Conservation (phyloP, 2,329 filamentous ascomycete species). For the Neofusicoccum parvum region DNA sequence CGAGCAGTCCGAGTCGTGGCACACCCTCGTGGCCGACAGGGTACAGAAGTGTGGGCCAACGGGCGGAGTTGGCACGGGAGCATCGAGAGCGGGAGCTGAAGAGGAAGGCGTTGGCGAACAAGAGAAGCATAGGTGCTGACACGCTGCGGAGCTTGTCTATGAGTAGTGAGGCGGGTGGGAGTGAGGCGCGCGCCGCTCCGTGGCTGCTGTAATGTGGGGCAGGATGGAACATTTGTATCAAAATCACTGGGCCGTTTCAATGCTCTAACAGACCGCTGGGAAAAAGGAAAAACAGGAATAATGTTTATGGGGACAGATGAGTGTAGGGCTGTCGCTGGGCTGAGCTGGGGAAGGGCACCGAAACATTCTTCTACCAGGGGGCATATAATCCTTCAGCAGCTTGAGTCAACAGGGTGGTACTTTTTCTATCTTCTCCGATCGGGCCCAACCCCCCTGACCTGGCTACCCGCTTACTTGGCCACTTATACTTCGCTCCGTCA, state of each 20-base stretch:
- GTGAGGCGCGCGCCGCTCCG: slow-evolving; percentile 11
- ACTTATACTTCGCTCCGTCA: slow-evolving; percentile 1
- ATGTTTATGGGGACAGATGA: background rate
- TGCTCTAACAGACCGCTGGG: slow-evolving; percentile 4
- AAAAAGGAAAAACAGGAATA: slow-evolving; percentile 14
- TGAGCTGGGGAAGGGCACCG: slow-evolving; percentile 10
- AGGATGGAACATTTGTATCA: slow-evolving; percentile 4
- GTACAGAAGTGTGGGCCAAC: slow-evolving; percentile 1
- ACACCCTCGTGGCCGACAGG: slow-evolving; percentile 19
- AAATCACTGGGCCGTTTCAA: slow-evolving; percentile 10
- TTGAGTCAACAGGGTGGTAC: slow-evolving; percentile 5
- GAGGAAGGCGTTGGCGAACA: slow-evolving; percentile 40
- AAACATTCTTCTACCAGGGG: slow-evolving; percentile 7
- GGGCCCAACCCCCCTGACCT: background rate
- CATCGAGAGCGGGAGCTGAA: slow-evolving; percentile 29
- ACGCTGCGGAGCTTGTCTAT: slow-evolving; percentile 39
- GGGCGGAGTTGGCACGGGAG: slow-evolving; percentile 14
- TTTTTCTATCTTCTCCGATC: background rate
- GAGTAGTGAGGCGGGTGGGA: slow-evolving; percentile 12
- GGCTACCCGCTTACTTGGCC: background rate
- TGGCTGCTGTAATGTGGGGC: slow-evolving; percentile 14
- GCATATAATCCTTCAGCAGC: slow-evolving; percentile 6
- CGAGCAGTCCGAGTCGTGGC: background rate
- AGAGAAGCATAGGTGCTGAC: slow-evolving; percentile 44
- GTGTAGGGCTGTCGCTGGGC: slow-evolving; percentile 4